Base-by-base conservation (phyloP, 108 stramenopile genomes). In the Aurantiochytrium sp. region DNA sequence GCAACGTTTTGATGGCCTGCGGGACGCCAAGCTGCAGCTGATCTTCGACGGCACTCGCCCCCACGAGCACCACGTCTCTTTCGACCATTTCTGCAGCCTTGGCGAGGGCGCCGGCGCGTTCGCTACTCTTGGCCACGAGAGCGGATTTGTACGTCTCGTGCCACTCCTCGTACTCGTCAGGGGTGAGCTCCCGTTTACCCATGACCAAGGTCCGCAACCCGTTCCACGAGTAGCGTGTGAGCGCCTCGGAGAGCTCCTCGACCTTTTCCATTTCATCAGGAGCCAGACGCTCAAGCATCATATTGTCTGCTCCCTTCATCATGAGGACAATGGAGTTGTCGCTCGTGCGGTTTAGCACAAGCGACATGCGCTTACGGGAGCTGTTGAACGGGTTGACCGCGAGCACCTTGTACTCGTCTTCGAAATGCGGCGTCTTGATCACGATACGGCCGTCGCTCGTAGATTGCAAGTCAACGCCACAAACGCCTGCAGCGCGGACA, bases 11-110 rank as follows among this genome's bases (percentile, higher is more conserved):
- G 58, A 94, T 93, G 3, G 94, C 87, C 69, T 95, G 94, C 18
- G 95, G 94, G 5, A 95, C 95, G 3, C 93, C 93, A n/a, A 76
- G 93, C 89, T 95, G 95, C 28, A 95, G 92, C 90, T 94, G 92
- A 89, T 95, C 95, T 90, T 95, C 95, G 87, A 95, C 93, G 44
- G 95, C 95, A 3, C 94, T 95, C 4, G 92, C 93, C 5, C 95
- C 95, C 55, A 94, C 72, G 5, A 95, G 60, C 35, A 51, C 55
- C 19, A 95, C 49, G 28, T 89, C 88, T 58, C 49, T 29, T 87
- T 95, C 95, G n/a, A 88, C 53, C 25, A 23, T 14, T 0, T 73
- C 76, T 5, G 90, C 90, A 4, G 72, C 72, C 49, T 47, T 45
- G 69, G 59, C 49, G 60, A 60, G 51, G 76, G 44, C 59, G 19